Conservation (phyloP, 2,329 filamentous ascomycete species). For the Grosmannia penicillata region DNA sequence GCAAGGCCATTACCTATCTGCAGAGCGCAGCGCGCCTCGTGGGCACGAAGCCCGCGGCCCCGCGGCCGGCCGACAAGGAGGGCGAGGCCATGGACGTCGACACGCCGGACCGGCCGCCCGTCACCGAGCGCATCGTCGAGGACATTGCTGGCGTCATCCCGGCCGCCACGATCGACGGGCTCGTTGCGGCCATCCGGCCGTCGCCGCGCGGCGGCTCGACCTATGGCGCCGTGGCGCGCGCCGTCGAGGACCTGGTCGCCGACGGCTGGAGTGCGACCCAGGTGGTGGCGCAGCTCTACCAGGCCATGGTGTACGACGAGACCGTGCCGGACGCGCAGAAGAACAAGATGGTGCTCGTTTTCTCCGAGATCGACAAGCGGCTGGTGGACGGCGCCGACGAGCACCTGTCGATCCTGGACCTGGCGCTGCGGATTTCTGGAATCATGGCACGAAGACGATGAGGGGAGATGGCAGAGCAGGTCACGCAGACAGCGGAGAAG, state of each 20-base stretch:
- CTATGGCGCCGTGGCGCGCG: slow-evolving; percentile 61
- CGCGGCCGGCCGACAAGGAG: slow-evolving; percentile 16
- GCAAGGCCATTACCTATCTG: slow-evolving; percentile 91
- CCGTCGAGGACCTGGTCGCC: slow-evolving; percentile 81
- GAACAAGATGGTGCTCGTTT: slow-evolving; percentile 75
- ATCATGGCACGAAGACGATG: slow-evolving; percentile 37
- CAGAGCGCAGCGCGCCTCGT: slow-evolving; percentile 88
- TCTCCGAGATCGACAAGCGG: slow-evolving; percentile 90
- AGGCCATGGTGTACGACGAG: slow-evolving; percentile 71
- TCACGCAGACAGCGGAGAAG: too few species aligned
- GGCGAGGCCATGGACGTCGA: slow-evolving; percentile 45
- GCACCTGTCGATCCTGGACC: slow-evolving; percentile 77
- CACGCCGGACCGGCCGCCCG: slow-evolving; percentile 26
- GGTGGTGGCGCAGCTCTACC: slow-evolving; percentile 68
- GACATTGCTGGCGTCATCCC: slow-evolving; percentile 96
- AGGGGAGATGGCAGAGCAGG: too few species aligned
- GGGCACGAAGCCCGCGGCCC: slow-evolving; percentile 24
- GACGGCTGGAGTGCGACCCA: slow-evolving; percentile 96
- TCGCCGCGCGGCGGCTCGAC: slow-evolving; percentile 30
- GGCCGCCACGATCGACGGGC: slow-evolving; percentile 49
- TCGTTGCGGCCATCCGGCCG: slow-evolving; percentile 66
- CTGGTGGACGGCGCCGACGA: slow-evolving; percentile 91
- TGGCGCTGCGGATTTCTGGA: slow-evolving; percentile 66
- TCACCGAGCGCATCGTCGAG: slow-evolving; percentile 71
- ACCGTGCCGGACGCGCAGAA: slow-evolving; percentile 73